phyloP scores from a whole-genome alignment of 192 early-diverging fungal genomes.

The Pilaira anomala region DNA sequence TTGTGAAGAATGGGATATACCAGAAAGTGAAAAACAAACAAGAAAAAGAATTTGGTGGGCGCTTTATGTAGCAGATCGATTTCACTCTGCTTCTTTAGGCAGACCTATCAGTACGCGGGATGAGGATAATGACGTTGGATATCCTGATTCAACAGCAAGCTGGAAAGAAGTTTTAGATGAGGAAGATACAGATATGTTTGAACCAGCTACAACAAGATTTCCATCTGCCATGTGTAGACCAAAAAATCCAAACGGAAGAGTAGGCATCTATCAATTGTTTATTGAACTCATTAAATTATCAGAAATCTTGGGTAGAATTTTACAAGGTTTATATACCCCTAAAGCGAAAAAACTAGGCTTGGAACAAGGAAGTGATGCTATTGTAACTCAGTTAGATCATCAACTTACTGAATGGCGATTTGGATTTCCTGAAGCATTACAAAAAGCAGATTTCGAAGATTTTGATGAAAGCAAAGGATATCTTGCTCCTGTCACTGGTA shows the following conservation, averaged over 20 bases:
- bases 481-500: slow-evolving; percentile 33
- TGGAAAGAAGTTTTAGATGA: slow-evolving; percentile 33
- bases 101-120: slow-evolving; percentile 51
- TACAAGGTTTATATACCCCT: slow-evolving; percentile 38
- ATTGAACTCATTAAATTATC: slow-evolving; percentile 37
- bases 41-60: slow-evolving; percentile 78
- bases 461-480: slow-evolving; percentile 25
- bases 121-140: slow-evolving; percentile 33
- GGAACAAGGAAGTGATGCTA: slow-evolving; percentile 31
- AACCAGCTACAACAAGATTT: slow-evolving; percentile 13
- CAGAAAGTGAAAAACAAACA: slow-evolving; percentile 55
- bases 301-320: slow-evolving; percentile 35
- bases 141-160: slow-evolving; percentile 26
- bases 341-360: slow-evolving; percentile 27
- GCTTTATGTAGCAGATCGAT: slow-evolving; percentile 65
- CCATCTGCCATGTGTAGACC: slow-evolving; percentile 24
- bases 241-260: slow-evolving; percentile 3
- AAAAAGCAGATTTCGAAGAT: slow-evolving; percentile 21
- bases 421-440: slow-evolving; percentile 30
- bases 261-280: slow-evolving; percentile 32
- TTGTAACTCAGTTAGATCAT: slow-evolving; percentile 35
- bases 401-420: slow-evolving; percentile 38
- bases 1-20: slow-evolving; percentile 53
- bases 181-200: slow-evolving; percentile 15
- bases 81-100: slow-evolving; percentile 65